Base-by-base conservation (phyloP, 768 basidiomycete species). In the Gymnopilus junonius region DNA sequence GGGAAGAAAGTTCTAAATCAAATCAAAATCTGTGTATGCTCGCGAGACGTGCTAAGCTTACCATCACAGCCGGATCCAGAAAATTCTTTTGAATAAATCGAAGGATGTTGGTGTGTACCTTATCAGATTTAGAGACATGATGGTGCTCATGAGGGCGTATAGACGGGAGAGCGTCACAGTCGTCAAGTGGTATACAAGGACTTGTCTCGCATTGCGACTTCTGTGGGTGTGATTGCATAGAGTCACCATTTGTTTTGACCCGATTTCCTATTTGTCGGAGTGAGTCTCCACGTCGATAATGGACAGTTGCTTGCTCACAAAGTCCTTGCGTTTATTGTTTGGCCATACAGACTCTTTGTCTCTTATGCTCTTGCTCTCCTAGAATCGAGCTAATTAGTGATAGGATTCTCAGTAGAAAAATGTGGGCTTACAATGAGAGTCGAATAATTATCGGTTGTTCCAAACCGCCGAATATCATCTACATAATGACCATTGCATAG, bases 391-490 rank as follows among this genome's bases (percentile, higher is more conserved):
- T 6, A 35, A 20, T 21, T 11, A 35, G 15, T 31, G 23, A 10
- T n/a, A 35, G 10, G 8, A 32, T 20, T 37, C 1, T 7, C 6
- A 12, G 45, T 39, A 31, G 6, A 35, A 50, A 27, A n/a, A n/a
- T n/a, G n/a, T 14, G 12, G 6, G 12, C 69, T 59, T 55, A 82
- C 80, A 8, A 70, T 43, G 27, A 79, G 74, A 1, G 77, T 81
- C 0, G 76, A 75, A 59, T 76, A 81, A 1, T 67, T 70, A 50
- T 83, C 77, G 3, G 75, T 75, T 1, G 77, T 76, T 0, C 82
- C 77, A 39, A 68, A 73, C 0, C 1, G 0, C 0, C 27, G 20
- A 6, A 81, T 79, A 0, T 53, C 42, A 0, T 42, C 20, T 0
- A 70, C 59, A 50, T 79, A 77, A 57, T 82, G 73, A 0, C 74